Evolutionary conservation across 306 rosid species (phyloP).

Genomic region (Comarum palustre): DNA sequence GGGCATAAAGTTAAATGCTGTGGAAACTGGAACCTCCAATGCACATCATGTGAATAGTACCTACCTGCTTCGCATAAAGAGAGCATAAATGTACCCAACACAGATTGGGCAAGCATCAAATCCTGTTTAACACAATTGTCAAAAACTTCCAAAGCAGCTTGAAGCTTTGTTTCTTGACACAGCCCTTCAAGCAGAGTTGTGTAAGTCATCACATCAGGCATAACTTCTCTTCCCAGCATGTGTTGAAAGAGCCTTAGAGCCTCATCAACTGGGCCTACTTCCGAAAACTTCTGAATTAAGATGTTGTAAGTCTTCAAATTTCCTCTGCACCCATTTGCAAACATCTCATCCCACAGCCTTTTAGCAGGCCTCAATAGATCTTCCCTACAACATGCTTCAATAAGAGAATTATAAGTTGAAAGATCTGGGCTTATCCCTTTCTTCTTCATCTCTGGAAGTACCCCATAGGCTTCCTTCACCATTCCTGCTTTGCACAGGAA

Average conservation of each 20-base stretch:
- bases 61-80: constrained; percentile 67
- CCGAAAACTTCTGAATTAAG: constrained; percentile 59
- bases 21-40: neutral
- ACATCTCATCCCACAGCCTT: constrained; percentile 98
- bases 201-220: constrained; percentile 61
- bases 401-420: constrained; percentile 58
- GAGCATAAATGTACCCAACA: constrained; percentile 45
- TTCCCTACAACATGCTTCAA: constrained; percentile 85
- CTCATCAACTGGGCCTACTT: constrained; percentile 68
- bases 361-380: constrained; percentile 78
- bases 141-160: constrained; percentile 71
- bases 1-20: neutral
- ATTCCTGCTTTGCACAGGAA: constrained; percentile 69
- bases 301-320: constrained; percentile 75
- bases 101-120: constrained; percentile 44
- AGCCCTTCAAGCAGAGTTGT: constrained; percentile 66
- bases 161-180: constrained; percentile 52
- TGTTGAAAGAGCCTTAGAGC: constrained; percentile 62
- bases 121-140: constrained; percentile 53
- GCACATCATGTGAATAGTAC: constrained; percentile 18
- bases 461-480: constrained; percentile 74
- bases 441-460: constrained; percentile 78
- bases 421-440: constrained; percentile 61
- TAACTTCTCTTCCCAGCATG: constrained; percentile 62
- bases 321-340: constrained; percentile 63